Base-by-base conservation (phyloP, 2,329 filamentous ascomycete genomes). In the Bipolaris bicolor region DNA sequence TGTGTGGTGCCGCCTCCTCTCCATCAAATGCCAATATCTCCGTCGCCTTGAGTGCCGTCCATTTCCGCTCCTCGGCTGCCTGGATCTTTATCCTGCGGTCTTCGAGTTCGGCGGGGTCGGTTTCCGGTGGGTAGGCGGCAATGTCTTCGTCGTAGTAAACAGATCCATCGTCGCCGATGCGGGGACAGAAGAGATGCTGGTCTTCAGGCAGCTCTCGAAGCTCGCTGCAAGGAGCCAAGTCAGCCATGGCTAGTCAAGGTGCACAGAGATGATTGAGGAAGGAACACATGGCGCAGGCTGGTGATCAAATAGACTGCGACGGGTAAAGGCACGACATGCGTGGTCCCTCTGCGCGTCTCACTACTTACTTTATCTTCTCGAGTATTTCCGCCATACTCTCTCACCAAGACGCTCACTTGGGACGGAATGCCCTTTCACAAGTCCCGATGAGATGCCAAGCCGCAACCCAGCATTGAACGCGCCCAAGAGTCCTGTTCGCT, bases 111-210 rank as follows among this genome's bases (percentile, higher is more conserved):
- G 51, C 49, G 33, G 62, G 55, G 20, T 69, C 66, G 60, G 77
- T 76, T 46, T 73, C 65, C 20, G 67, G 51, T 50, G 61, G 61
- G 36, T 63, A 60, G 18, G 61, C 70, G 41, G 70, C 68, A 29
- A 78, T 58, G 56, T 83, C 81, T 69, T 82, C 81, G 55, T 80
- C 78, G 62, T 75, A 81, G 65, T 78, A 81, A 43, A 73, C 58
- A 18, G 65, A 62, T 13, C 60, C 58, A 39, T 78, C 75, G 11
- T 76, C 73, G 39, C 70, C 66, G 18, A 63, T 36, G 52, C 81
- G 77, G 15, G 81, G 80, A 63, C 81, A 83, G 66, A 83, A 82
- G 58, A 81, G 79, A 67, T 83, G 81, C 36, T 77, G 61, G 4
- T 77, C 73, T 37, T 69, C 67, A 41, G 76, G 71, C 7, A 79